Evolutionary conservation across 176 grass and related monocot species (phyloP).

Genomic region (Eragrostis nindensis): DNA sequence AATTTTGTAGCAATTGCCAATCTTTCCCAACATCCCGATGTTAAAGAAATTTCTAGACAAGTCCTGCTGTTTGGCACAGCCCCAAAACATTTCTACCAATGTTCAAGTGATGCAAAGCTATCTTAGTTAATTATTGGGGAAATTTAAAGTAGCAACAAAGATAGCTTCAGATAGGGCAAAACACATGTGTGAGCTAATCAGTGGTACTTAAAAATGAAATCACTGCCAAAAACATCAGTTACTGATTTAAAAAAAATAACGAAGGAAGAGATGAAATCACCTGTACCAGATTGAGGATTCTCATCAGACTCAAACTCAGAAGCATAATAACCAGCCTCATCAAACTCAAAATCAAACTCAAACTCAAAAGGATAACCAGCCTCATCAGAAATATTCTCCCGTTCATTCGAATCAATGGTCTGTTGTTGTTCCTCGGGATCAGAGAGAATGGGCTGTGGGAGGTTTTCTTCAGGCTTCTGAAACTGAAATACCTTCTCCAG

Average conservation of each 20-base stretch:
- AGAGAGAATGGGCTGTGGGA: not conserved
- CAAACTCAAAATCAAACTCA: too few relatives aligned
- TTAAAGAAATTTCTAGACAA: not conserved
- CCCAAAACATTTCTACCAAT: not conserved
- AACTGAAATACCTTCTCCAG: conserved; percentile 47
- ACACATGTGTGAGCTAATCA: not conserved
- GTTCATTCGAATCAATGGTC: not conserved
- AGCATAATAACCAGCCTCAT: too few relatives aligned
- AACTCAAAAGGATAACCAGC: too few relatives aligned
- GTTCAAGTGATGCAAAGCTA: not conserved
- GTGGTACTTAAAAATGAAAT: not conserved
- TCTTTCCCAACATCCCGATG: not conserved
- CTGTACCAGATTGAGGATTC: conserved; percentile 38
- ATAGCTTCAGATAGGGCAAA: not conserved
- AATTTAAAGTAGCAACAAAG: not conserved
- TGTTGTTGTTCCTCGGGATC: conserved; percentile 1
- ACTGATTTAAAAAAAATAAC: too few relatives aligned
- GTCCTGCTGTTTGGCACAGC: not conserved
- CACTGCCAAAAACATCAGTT: too few relatives aligned
- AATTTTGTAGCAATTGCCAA: not conserved
- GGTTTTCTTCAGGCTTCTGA: conserved; percentile 15
- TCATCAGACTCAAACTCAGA: conserved; percentile 30
- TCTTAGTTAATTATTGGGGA: not conserved
- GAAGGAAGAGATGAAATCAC: conserved; percentile 21
- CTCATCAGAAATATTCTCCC: conserved; percentile 28